Base-by-base conservation (phyloP, 805 yeast species). In the Schwanniomyces yamadae region DNA sequence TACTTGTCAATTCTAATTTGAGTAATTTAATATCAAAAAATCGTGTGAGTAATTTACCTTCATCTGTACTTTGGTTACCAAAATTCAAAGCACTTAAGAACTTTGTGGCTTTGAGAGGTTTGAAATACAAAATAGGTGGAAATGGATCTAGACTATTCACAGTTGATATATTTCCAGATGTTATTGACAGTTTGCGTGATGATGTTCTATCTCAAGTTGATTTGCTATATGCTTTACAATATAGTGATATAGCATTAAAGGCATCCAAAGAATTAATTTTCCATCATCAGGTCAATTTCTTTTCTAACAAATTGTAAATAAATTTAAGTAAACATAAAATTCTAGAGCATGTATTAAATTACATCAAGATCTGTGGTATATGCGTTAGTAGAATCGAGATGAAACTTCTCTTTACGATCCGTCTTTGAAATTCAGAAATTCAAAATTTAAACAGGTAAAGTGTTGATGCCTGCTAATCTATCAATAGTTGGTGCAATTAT, bases 401-500 rank as follows among this genome's bases (percentile, higher is more conserved):
- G n/a, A n/a, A n/a, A n/a, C n/a, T n/a, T n/a, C n/a, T n/a, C n/a
- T n/a, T n/a, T n/a, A n/a, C n/a, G n/a, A n/a, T n/a, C n/a, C n/a
- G n/a, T n/a, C n/a, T n/a, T n/a, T n/a, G n/a, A n/a, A n/a, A n/a
- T n/a, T n/a, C n/a, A n/a, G n/a, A n/a, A n/a, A n/a, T 4, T n/a
- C 14, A 6, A 9, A 25, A 27, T 27, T 41, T 49, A 56, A 23
- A 63, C 71, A 7, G 73, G 73, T 36, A 67, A 59, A 16, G 69
- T 59, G 44, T 65, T 63, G 28, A 66, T 54, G 16, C 73, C 72
- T 9, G 73, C 72, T 25, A 64, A 48, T 40, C 69, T 56, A 47
- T 68, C 71, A 34, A 68, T 59, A 23, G 65, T 61, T 12, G 98
- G 98, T 4, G 96, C 95, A 20, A 93, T 62, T 6, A 65, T 60